These are phyloP conservation scores for Cystofilobasidium bisporidii DNA, from an alignment of 768 basidiomycete species.

Conservation along the genomic window DNA sequence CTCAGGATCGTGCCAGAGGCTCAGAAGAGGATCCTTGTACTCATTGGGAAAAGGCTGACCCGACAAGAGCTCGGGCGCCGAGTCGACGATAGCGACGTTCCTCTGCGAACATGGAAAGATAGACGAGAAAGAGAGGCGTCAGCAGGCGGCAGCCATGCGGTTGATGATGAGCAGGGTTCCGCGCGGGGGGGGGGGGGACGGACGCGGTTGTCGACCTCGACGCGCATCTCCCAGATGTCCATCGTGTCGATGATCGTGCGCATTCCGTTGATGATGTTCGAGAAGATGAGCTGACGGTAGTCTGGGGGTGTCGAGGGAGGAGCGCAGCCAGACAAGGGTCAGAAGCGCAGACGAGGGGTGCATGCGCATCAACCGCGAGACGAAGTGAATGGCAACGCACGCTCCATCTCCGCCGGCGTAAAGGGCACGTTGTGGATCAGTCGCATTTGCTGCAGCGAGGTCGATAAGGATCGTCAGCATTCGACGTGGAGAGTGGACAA, in stretches of 20 bases:
- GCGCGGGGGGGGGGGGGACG: conserved; percentile 1
- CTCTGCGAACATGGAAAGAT: too few species aligned
- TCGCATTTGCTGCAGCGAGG: conserved; percentile 71
- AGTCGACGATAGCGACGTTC: conserved; percentile 56
- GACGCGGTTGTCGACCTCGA: conserved; percentile 52
- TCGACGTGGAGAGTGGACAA: conserved; percentile 5
- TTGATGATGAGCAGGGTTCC: background rate
- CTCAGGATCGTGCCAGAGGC: conserved; percentile 66
- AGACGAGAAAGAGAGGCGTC: too few species aligned
- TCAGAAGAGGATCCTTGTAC: conserved; percentile 58
- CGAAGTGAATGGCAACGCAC: background rate
- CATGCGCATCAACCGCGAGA: background rate
- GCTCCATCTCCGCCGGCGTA: conserved; percentile 66
- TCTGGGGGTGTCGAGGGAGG: conserved; percentile 14
- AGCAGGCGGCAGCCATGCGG: background rate
- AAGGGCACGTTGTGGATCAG: conserved; percentile 85
- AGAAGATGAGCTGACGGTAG: conserved; percentile 75
- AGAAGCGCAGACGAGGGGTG: background rate
- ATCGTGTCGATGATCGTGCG: conserved; percentile 72
- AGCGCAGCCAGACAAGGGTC: too few species aligned
- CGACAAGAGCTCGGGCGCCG: conserved; percentile 62
- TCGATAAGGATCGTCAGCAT: background rate
- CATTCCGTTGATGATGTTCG: conserved; percentile 81
- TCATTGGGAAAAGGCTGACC: conserved; percentile 65
- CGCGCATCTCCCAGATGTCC: conserved; percentile 74